Conservation (phyloP, 306 rosid species). For the Datisca glomerata region DNA sequence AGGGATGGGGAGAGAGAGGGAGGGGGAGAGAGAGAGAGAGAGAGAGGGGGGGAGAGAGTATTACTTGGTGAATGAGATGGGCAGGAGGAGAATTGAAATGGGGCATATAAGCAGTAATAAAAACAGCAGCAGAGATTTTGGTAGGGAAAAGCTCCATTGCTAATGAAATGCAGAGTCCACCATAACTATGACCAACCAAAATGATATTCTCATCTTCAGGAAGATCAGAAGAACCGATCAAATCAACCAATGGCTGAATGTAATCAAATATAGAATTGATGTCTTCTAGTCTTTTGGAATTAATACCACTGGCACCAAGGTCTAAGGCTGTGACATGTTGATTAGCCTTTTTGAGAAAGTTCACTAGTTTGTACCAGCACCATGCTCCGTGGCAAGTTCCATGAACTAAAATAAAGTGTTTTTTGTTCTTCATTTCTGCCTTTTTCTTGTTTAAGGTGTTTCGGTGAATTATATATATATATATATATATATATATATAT, state of each 20-base stretch:
- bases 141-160: conserved; percentile 1
- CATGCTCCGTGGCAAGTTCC: conserved; percentile 7
- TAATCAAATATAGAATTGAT: not conserved
- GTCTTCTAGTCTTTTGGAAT: not conserved
- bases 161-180: not conserved
- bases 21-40: no score
- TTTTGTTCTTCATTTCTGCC: no score
- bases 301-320: not conserved
- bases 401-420: conserved; percentile 10
- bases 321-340: conserved; percentile 1
- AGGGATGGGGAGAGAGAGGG: no score
- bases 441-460: no score
- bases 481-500: no score
- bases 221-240: not conserved
- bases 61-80: not conserved
- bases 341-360: not conserved
- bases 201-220: not conserved
- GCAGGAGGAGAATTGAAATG: not conserved
- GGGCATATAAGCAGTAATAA: conserved; percentile 9
- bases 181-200: conserved; percentile 6
- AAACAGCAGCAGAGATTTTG: conserved; percentile 7
- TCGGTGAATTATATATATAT: no score
- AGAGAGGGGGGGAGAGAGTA: not conserved
- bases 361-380: conserved; percentile 9
- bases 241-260: not conserved